Base-by-base conservation (phyloP, 2,329 filamentous ascomycete genomes). In the Lasiodiplodia hormozganensis region DNA sequence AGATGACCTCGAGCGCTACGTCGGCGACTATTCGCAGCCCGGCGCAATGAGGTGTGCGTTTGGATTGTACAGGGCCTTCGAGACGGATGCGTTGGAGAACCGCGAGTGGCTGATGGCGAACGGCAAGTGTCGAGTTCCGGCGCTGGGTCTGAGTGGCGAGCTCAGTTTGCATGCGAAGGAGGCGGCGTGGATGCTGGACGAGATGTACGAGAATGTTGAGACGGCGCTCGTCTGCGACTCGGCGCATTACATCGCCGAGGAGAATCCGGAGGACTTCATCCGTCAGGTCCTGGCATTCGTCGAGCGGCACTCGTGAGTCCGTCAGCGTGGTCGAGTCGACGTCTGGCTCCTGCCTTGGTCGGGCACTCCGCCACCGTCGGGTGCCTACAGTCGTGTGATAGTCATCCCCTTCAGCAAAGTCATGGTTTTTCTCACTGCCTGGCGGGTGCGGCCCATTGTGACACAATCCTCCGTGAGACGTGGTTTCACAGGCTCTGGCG, bases 1-100 rank as follows among this genome's bases (percentile, higher is more conserved):
- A 3, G 71, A 72, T 40, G 81, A 81, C 69, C 57, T 82, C n/a
- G 80, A 81, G 21, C 73, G 74, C n/a, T 84, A 84, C 70, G 76
- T 74, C 4, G 73, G 68, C 25, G 74, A 74, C 12, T 83, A 79
- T 70, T 71, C 74, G 14, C 73, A 76, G 66, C 78, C 79, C 0
- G 79, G 77, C 0, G 78, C 76, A 6, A 72, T 79, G 70, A 68
- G 77, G 38, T 74, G 72, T 21, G 77, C 70, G 14, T 72, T 80
- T 23, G 71, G 76, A 34, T 70, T 76, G 2, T 80, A 80, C 70
- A 68, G 76, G 11, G 73, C 74, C 7, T 80, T 80, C 69, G 75
- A 77, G 72, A 70, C 71, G 53, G 78, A 80, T 68, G 73, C 71
- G 8, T 66, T 74, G 40, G 73, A 75, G 65, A 77, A 77, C 58